Base-by-base conservation (phyloP, 352 stramenopile genomes). In the Globisporangium yorkense region DNA sequence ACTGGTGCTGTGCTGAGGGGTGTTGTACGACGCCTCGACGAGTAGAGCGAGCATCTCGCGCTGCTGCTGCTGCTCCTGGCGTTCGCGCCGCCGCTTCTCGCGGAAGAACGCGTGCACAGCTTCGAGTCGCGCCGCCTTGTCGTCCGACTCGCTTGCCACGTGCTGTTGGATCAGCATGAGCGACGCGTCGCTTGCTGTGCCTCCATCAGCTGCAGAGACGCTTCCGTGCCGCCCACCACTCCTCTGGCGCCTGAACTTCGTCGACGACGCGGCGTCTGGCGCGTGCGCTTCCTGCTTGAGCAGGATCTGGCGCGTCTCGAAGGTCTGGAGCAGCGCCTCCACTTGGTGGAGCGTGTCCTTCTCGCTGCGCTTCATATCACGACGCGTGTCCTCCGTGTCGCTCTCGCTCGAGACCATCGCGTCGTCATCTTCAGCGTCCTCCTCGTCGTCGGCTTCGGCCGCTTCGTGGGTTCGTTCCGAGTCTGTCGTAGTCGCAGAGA, bases 311-410 rank as follows among this genome's bases (percentile, higher is more conserved):
- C 57, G 60, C 27, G 66, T 61, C 9, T 77, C 70, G 5, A 73
- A 59, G 13, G 63, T 77, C 12, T 54, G 62, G 2, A 83, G 56
- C 10, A 87, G 63, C 16, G 58, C 57, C 27, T 87, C 72, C 5
- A 76, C 77, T 54, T 85, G 68, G 44, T 56, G 67, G 20, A 87
- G 63, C 21, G 71, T 85, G 49, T 83, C 65, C 43, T 66, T 66
- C 56, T 80, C 74, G 18, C 74, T 61, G 1, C 52, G 53, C 57
- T 87, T 87, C 54, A 87, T 77, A 15, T 59, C 56, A 15, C 50
- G 57, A 2, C 73, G 62, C 51, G 61, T 58, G 15, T 66, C 51
- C 41, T 70, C 63, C 29, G 37, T 44, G 37, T 56, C 51, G 9
- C 56, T 58, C 6, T 67, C 61, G 46, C 61, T 59, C 41, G 57